phyloP scores from a whole-genome alignment of 2,329 filamentous ascomycete genomes.

The Massarina eburnea region DNA sequence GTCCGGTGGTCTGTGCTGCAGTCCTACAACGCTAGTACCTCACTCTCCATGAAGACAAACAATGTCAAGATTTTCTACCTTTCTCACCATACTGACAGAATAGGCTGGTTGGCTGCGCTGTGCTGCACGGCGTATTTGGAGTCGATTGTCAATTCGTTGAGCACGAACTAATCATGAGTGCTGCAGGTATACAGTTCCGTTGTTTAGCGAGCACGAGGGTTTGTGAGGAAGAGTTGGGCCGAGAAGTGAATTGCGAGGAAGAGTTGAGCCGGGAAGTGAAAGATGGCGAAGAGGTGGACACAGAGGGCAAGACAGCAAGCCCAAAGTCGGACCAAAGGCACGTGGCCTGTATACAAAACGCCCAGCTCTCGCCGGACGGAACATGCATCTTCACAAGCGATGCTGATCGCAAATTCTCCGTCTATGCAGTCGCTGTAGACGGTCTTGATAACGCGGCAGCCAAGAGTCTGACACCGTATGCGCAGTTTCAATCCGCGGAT shows the following conservation, averaged over 20 bases:
- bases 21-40: conserved; percentile 9
- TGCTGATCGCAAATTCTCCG: conserved; percentile 55
- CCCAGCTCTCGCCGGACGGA: conserved; percentile 52
- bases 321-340: not conserved
- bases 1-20: conserved; percentile 25
- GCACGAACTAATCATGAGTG: conserved; percentile 14
- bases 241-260: not conserved
- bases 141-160: not conserved
- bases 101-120: too few relatives aligned
- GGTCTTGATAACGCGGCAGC: conserved; percentile 8
- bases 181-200: conserved; percentile 14
- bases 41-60: too few relatives aligned
- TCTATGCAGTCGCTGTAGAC: conserved; percentile 42
- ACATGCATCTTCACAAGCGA: conserved; percentile 59
- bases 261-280: too few relatives aligned
- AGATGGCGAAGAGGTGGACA: too few relatives aligned
- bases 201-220: conserved; percentile 26
- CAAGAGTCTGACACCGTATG: conserved; percentile 47
- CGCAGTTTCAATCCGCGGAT: conserved; percentile 48
- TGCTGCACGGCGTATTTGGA: too few relatives aligned
- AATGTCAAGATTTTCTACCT: too few relatives aligned
- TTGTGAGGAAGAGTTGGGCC: not conserved
- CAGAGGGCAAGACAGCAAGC: too few relatives aligned
- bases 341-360: conserved; percentile 33
- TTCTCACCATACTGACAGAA: too few relatives aligned